These are phyloP conservation scores for Sindora glabra DNA, from an alignment of 306 rosid genomes.

Conservation along the genomic window DNA sequence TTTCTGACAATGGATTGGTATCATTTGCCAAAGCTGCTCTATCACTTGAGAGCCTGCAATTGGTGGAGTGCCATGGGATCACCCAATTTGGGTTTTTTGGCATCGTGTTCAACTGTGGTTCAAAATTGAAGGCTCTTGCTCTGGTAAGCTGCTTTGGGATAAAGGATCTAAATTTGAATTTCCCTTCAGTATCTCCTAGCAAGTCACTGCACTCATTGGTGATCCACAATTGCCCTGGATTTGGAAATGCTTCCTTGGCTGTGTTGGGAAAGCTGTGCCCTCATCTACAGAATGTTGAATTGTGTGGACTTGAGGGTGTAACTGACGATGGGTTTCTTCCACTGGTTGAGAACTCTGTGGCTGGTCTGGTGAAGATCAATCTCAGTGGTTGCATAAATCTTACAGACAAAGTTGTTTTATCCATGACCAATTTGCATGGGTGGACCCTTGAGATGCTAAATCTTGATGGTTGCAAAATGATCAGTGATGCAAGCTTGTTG, in stretches of 20 bases:
- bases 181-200: constrained; percentile 37
- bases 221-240: constrained; percentile 69
- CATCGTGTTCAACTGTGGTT: constrained; percentile 51
- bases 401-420: constrained; percentile 47
- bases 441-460: constrained; percentile 59
- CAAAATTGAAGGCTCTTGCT: constrained; percentile 62
- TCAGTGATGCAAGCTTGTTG: constrained; percentile 53
- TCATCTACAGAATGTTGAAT: constrained; percentile 55
- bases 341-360: constrained; percentile 50
- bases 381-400: constrained; percentile 63
- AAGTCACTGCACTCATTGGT: constrained; percentile 50
- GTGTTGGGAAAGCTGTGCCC: constrained; percentile 70
- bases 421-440: constrained; percentile 51
- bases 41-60: constrained; percentile 67
- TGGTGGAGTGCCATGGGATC: constrained; percentile 91
- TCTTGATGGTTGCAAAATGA: constrained; percentile 58
- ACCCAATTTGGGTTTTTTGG: constrained; percentile 77
- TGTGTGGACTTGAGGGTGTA: constrained; percentile 60
- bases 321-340: constrained; percentile 65
- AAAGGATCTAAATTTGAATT: constrained; percentile 39
- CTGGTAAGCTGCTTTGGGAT: constrained; percentile 72
- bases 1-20: constrained; percentile 74
- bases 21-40: constrained; percentile 59
- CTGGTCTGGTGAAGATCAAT: constrained; percentile 62
- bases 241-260: constrained; percentile 60